phyloP scores from a whole-genome alignment of 192 early-diverging fungal species.

The Coemansia sp. region DNA sequence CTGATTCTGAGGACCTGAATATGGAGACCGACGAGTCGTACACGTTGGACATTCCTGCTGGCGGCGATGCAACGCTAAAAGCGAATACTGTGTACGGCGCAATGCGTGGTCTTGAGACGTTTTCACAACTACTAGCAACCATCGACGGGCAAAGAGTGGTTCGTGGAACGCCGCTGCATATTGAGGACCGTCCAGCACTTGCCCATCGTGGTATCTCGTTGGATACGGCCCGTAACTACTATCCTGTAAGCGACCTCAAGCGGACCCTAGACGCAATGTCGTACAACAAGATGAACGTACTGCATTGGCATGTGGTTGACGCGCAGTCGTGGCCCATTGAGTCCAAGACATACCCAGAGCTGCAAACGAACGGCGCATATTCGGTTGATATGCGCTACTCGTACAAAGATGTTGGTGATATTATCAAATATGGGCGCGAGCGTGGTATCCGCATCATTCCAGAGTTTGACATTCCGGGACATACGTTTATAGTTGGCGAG shows the following conservation, averaged over 20 bases:
- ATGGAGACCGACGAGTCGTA: constrained; percentile 72
- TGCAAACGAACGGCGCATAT: constrained; percentile 68
- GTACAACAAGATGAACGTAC: constrained; percentile 73
- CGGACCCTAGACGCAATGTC: constrained; percentile 69
- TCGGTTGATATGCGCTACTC: constrained; percentile 64
- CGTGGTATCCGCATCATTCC: constrained; percentile 89
- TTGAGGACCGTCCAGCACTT: constrained; percentile 64
- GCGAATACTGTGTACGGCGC: constrained; percentile 68
- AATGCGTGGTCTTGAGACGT: constrained; percentile 69
- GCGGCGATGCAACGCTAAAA: constrained; percentile 56
- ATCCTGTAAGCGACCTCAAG: constrained; percentile 57
- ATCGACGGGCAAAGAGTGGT: constrained; percentile 51
- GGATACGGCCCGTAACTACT: constrained; percentile 72
- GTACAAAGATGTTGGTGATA: constrained; percentile 64
- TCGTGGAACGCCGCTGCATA: constrained; percentile 57
- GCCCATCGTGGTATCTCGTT: constrained; percentile 68
- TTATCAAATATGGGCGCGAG: constrained; percentile 72
- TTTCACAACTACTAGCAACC: constrained; percentile 63
- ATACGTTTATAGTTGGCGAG: constrained; percentile 61
- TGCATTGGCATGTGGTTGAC: constrained; percentile 79
- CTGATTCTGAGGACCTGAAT: constrained; percentile 51
- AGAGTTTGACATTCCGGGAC: constrained; percentile 87
- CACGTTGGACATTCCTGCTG: constrained; percentile 59
- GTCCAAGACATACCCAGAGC: constrained; percentile 61
- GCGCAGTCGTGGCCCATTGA: constrained; percentile 71